Conservation (phyloP, 2,329 filamentous ascomycete species). For the Gremmenia infestans region DNA sequence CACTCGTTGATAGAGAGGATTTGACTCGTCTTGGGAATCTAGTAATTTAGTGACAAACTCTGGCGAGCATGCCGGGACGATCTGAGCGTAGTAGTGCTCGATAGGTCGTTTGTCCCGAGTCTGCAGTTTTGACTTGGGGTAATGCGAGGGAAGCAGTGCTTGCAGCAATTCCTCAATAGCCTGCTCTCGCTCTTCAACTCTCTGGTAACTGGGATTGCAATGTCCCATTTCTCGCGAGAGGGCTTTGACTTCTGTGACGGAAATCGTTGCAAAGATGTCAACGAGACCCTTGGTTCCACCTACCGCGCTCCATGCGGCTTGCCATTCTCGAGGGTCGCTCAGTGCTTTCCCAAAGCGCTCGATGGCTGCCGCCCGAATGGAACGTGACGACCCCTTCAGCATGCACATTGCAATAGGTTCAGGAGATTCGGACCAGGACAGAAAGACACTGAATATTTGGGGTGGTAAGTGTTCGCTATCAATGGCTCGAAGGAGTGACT, state of each 20-base stretch:
- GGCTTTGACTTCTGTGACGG: slow-evolving; percentile 7
- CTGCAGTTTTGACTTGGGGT: slow-evolving; percentile 5
- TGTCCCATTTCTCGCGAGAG: slow-evolving; percentile 3
- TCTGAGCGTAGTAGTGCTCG: slow-evolving; percentile 4
- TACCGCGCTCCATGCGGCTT: slow-evolving; percentile 5
- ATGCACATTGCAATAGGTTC: slow-evolving; percentile 4
- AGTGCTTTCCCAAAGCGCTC: slow-evolving; percentile 10
- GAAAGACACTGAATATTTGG: slow-evolving; percentile 2
- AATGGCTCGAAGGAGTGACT: slow-evolving; percentile 4
- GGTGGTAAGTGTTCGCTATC: slow-evolving; percentile 5
- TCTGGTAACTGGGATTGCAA: slow-evolving; percentile 4
- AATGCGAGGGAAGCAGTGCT: slow-evolving; percentile 12
- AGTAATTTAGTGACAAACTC: slow-evolving; percentile 5
- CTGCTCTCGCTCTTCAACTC: slow-evolving; percentile 3
- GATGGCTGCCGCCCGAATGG: slow-evolving; percentile 8
- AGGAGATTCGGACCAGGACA: slow-evolving; percentile 3
- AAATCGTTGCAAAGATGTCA: slow-evolving; percentile 6
- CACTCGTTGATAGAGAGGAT: slow-evolving; percentile 9
- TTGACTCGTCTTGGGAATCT: slow-evolving; percentile 8
- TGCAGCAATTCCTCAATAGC: slow-evolving; percentile 10
- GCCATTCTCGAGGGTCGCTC: slow-evolving; percentile 8
- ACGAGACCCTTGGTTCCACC: slow-evolving; percentile 9
- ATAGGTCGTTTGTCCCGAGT: slow-evolving; percentile 13
- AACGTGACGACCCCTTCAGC: slow-evolving; percentile 1
- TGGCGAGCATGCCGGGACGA: slow-evolving; percentile 9